Base-by-base conservation (phyloP, 257 asterid genomes). In the Fraxinus cuspidata region DNA sequence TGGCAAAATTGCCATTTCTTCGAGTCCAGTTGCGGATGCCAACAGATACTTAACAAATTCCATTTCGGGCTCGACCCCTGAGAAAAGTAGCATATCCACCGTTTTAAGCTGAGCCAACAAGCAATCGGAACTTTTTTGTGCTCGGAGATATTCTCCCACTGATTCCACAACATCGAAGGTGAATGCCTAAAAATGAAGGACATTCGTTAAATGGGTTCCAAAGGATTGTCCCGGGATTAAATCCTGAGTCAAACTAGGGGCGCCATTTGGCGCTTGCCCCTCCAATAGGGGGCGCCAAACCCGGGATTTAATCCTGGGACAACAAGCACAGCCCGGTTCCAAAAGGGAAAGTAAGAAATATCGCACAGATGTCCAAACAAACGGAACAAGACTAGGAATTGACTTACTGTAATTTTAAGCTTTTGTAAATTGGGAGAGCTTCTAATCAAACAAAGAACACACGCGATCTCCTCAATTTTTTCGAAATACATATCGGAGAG, bases 51-150 rank as follows among this genome's bases (percentile, higher is more conserved):
- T 89, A 4, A 87, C 85, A 64, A 89, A 87, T 32, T 87, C 92
- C 94, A 89, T 89, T 83, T 87, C 92, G 0, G 90, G 85, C 79
- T 87, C 88, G 19, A 76, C 79, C 64, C 92, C 92, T 1, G 86
- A 85, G 80, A 85, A 89, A 21, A 85, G 25, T 23, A 82, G 88
- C 89, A 87, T 82, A 63, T 85, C 78, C 11, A 89, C 88, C 1
- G 86, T 83, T 77, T 68, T 88, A 1, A 89, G 92, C 75, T 84
- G 85, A 29, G 83, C 70, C 31, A 86, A 23, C 0, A 82, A 67
- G 51, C 79, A 69, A 31, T 83, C 87, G 0, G 83, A 83, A 31
- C 84, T 74, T 35, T 76, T 80, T 72, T 89, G 89, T 15, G 87
- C 82, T 67, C 85, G 81, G 68, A 89, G 83, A 32, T 84, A 87